Evolutionary conservation across 371 early-diverging fungal genomes (phyloP).

Genomic region (Syncephalastrum sp.): DNA sequence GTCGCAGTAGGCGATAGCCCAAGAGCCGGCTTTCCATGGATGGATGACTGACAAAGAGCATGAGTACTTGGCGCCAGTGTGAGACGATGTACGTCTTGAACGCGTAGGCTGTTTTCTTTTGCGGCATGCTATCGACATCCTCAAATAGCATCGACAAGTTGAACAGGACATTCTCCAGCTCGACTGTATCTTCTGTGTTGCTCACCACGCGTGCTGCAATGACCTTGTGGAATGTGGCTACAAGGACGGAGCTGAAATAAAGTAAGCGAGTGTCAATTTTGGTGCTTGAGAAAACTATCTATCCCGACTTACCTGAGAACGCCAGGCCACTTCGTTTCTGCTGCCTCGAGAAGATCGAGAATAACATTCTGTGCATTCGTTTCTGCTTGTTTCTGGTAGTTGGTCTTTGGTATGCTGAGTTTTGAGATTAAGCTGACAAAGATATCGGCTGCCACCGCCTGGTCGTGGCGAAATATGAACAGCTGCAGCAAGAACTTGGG

Average conservation of each 20-base stretch:
- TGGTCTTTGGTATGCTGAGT: slow-evolving; percentile 1
- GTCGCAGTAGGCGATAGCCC: slow-evolving; percentile 36
- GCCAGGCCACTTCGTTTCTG: slow-evolving; percentile 40
- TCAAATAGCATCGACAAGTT: slow-evolving; percentile 41
- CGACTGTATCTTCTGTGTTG: slow-evolving; percentile 25
- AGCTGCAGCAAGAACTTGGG: slow-evolving; percentile 38
- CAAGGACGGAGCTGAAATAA: no score
- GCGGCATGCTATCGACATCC: slow-evolving; percentile 6
- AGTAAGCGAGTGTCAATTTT: no score
- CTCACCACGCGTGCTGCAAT: no score
- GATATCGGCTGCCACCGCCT: slow-evolving; percentile 22
- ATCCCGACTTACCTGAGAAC: slow-evolving; percentile 24
- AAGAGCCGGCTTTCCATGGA: slow-evolving; percentile 38
- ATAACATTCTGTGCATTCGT: slow-evolving; percentile 22
- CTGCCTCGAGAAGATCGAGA: slow-evolving; percentile 28
- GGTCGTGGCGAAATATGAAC: slow-evolving; percentile 17
- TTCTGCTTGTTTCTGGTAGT: no score
- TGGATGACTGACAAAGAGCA: slow-evolving; percentile 46
- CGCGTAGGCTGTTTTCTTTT: slow-evolving; percentile 7
- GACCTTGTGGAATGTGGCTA: no score
- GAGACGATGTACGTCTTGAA: slow-evolving; percentile 29
- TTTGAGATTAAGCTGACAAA: slow-evolving; percentile 34
- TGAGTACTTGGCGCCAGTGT: slow-evolving; percentile 40
- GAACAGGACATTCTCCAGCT: slow-evolving; percentile 35
- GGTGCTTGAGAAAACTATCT: no score